Percentiles rank a stretch among this genome's conserved stretches.
These are phyloP conservation scores for Digitaria exilis DNA, from an alignment of 202 grass and related monocot genomes.

Conservation along the genomic window DNA sequence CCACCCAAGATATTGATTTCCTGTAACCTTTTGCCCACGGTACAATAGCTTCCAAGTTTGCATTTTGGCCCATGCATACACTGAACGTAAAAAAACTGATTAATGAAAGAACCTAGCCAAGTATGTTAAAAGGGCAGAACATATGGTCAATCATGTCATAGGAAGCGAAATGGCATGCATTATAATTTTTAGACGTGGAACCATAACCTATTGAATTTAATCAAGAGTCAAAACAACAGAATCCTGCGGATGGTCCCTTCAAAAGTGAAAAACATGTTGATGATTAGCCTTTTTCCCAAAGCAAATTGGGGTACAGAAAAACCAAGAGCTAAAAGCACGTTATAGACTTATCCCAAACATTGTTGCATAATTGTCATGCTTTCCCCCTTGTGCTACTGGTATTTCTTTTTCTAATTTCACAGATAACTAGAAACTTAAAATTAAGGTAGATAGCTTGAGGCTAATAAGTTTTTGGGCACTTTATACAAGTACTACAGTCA, in stretches of 20 bases:
- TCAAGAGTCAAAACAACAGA: constrained; percentile 1
- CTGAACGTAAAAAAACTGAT: constrained; percentile 51
- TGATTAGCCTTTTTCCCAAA: background rate
- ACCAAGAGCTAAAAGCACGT: constrained; percentile 1
- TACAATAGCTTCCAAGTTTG: constrained; percentile 86
- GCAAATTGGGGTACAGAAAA: constrained; percentile 8
- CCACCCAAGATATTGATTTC: constrained; percentile 90
- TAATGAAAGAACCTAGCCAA: background rate
- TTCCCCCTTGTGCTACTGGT: background rate
- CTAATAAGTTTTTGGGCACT: constrained; percentile 7
- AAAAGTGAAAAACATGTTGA: background rate
- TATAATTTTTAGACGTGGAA: background rate
- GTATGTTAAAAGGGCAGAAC: constrained; percentile 26
- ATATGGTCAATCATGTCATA: background rate
- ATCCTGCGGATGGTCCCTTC: background rate
- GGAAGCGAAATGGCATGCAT: background rate
- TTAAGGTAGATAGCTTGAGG: constrained; percentile 17
- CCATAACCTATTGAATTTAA: constrained; percentile 17
- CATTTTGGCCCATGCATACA: constrained; percentile 98
- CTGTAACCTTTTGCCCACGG: constrained; percentile 94
- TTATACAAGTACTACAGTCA: too few species aligned
- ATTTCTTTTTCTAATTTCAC: constrained; percentile 8
- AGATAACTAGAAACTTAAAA: background rate
- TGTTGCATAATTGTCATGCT: background rate
- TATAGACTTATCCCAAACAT: background rate